phyloP scores from a whole-genome alignment of 805 yeast genomes.

The Danielia oregonensis region DNA sequence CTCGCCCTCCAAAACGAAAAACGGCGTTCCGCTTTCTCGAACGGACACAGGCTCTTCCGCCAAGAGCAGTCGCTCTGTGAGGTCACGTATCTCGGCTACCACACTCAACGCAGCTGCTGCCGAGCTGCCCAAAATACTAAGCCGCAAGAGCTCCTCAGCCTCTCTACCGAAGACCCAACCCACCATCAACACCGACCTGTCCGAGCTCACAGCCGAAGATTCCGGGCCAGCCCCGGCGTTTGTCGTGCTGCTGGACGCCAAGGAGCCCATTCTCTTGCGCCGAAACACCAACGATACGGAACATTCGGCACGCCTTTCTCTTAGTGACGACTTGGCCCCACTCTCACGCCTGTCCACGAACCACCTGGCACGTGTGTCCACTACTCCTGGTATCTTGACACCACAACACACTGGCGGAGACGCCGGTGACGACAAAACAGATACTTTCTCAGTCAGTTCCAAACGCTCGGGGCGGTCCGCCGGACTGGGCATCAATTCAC shows the following conservation, averaged over 20 bases:
- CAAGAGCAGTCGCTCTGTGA: slow-evolving; percentile 44
- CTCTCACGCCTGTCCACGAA: slow-evolving; percentile 18
- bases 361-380: slow-evolving; percentile 11
- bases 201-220: not conserved
- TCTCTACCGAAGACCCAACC: slow-evolving; percentile 16
- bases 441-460: slow-evolving; percentile 15
- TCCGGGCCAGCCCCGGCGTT: slow-evolving; percentile 54
- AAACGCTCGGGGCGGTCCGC: slow-evolving; percentile 15
- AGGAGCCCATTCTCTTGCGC: slow-evolving; percentile 65
- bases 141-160: slow-evolving; percentile 27
- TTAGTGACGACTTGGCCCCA: slow-evolving; percentile 17
- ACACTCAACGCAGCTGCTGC: slow-evolving; percentile 17
- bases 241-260: slow-evolving; percentile 65
- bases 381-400: slow-evolving; percentile 8
- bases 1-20: slow-evolving; percentile 42
- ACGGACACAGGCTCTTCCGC: slow-evolving; percentile 53
- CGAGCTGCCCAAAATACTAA: slow-evolving; percentile 27
- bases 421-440: slow-evolving; percentile 13
- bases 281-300: slow-evolving; percentile 42
- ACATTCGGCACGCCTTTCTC: slow-evolving; percentile 7
- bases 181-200: not conserved
- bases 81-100: slow-evolving; percentile 31
- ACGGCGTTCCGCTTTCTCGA: slow-evolving; percentile 46
- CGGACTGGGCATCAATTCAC: slow-evolving; percentile 3
- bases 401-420: slow-evolving; percentile 16